These are phyloP conservation scores for Fusarium sp. DNA, from an alignment of 2,329 filamentous ascomycete genomes.

Conservation along the genomic window DNA sequence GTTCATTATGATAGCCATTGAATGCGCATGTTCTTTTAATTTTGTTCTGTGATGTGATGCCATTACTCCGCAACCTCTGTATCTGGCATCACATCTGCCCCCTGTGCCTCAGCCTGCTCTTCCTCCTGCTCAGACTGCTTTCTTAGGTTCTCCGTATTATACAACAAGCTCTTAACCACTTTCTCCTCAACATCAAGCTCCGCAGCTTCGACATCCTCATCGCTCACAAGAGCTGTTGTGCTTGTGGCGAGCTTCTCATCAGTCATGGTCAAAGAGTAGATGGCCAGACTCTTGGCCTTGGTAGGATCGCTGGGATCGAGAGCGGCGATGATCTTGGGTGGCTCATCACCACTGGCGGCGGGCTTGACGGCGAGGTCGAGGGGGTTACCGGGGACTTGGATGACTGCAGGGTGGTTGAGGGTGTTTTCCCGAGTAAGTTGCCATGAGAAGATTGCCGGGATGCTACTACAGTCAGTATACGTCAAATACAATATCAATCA, in stretches of 20 bases:
- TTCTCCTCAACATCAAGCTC: constrained; percentile 50
- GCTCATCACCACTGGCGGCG: constrained; percentile 24
- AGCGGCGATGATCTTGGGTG: constrained; percentile 51
- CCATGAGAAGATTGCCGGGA: constrained; percentile 75
- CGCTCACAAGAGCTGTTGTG: constrained; percentile 40
- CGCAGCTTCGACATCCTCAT: constrained; percentile 37
- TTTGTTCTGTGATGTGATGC: neutral
- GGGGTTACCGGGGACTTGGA: constrained; percentile 72
- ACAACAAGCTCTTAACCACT: constrained; percentile 56
- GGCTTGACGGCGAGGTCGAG: constrained; percentile 61
- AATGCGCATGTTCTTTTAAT: neutral
- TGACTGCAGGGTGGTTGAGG: constrained; percentile 58
- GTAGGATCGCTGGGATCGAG: constrained; percentile 50
- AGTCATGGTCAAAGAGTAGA: constrained; percentile 46
- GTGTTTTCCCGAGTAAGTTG: constrained; percentile 59
- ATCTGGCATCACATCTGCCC: constrained; percentile 7
- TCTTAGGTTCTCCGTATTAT: constrained; percentile 59
- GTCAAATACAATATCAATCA: neutral
- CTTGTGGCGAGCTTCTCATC: constrained; percentile 47
- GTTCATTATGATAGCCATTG: neutral
- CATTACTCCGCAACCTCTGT: constrained; percentile 4
- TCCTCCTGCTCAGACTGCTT: constrained; percentile 51
- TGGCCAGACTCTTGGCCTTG: constrained; percentile 44
- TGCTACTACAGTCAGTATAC: constrained; percentile 49
- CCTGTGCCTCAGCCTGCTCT: constrained; percentile 35